phyloP scores from a whole-genome alignment of 2,329 filamentous ascomycete species.

The Beauveria sp. region DNA sequence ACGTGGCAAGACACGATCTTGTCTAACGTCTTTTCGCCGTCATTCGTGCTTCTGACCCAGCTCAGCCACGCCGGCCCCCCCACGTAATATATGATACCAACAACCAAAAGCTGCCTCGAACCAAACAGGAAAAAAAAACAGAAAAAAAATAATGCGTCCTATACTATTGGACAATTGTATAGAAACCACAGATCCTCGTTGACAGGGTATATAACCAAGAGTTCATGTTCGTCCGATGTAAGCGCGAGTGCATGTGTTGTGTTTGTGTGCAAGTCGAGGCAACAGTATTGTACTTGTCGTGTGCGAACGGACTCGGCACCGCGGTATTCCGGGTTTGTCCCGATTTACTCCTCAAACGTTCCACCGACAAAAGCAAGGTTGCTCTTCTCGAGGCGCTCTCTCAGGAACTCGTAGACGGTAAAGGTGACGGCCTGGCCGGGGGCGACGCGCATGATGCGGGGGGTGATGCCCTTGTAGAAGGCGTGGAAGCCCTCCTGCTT shows the following conservation, averaged over 20 bases:
- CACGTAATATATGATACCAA: not conserved
- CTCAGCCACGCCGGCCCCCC: not conserved
- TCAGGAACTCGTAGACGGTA: conserved; percentile 71
- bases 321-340: not conserved
- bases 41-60: not conserved
- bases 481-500: conserved; percentile 89
- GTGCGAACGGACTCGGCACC: not conserved
- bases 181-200: not conserved
- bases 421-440: conserved; percentile 81
- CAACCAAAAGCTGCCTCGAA: not conserved
- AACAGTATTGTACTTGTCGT: not conserved
- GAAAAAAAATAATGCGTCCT: not conserved
- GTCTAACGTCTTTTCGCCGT: not conserved
- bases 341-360: conserved; percentile 57
- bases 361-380: conserved; percentile 51
- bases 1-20: not conserved
- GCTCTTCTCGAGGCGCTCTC: conserved; percentile 62
- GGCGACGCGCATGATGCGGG: conserved; percentile 92
- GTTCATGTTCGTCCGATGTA: not conserved
- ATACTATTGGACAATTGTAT: not conserved
- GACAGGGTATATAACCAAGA: conserved; percentile 7
- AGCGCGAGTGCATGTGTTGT: not conserved
- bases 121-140: not conserved
- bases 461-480: conserved; percentile 99
- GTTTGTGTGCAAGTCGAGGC: not conserved